Conservation (phyloP, 163 green algal species). For the Chlorella variabilis region DNA sequence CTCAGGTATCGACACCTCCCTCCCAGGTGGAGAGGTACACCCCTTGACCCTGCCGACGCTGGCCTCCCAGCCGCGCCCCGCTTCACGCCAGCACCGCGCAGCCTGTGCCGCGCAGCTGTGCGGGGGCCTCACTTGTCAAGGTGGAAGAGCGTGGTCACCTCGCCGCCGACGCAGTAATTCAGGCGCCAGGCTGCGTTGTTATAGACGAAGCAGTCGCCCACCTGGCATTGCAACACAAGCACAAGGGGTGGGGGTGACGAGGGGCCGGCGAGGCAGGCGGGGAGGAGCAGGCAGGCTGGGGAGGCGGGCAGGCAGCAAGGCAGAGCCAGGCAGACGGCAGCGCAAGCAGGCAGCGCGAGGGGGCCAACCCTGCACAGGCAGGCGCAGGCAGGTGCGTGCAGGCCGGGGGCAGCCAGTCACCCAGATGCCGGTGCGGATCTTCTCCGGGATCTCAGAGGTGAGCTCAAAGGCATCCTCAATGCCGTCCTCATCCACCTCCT, state of each 20-base stretch:
- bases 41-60: too few species aligned
- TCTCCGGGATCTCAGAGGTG: slow-evolving; percentile 82
- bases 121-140: slow-evolving; percentile 84
- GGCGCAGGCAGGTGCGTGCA: too few species aligned
- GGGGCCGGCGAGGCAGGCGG: too few species aligned
- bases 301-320: neutral
- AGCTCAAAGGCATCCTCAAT: slow-evolving; percentile 97
- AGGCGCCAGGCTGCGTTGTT: slow-evolving; percentile 95
- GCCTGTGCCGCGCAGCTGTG: too few species aligned
- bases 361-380: neutral
- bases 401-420: neutral
- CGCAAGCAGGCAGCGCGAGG: neutral
- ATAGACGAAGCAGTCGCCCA: slow-evolving; percentile 99
- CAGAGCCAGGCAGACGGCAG: neutral
- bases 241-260: neutral
- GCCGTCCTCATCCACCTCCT: slow-evolving; percentile 80
- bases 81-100: too few species aligned
- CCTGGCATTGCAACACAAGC: slow-evolving; percentile 67
- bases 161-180: slow-evolving; percentile 97
- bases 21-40: too few species aligned
- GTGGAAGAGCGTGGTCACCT: slow-evolving; percentile 96
- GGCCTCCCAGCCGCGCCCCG: too few species aligned
- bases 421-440: slow-evolving; percentile 60
- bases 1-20: too few species aligned
- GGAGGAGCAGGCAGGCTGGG: neutral